Evolutionary conservation across 2,329 filamentous ascomycete genomes (phyloP), one percentile per base, ranked within the genome.

Genomic region (Trichoderma atroviride): DNA sequence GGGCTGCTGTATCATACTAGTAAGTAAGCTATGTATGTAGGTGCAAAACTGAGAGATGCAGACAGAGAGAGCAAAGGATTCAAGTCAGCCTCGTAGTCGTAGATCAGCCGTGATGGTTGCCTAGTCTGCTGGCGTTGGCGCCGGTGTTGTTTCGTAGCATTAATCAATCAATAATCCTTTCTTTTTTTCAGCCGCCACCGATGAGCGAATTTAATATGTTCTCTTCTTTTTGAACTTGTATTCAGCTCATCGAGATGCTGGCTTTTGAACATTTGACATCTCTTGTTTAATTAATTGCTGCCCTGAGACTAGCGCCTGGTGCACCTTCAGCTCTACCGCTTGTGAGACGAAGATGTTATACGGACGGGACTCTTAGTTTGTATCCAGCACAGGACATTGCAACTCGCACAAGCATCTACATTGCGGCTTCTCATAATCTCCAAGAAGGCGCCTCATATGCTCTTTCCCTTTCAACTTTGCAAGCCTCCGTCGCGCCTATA

Each of bases 91-190:
- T 58, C 10, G 40, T 58, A 58, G 37, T 50, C 29, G 53, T 31
- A 58, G 40, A 11, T 52, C 13, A 31, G 55, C 55, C 22, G 40
- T 50, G 27, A n/a, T 66, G 53, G 63, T 5, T 66, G 63, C 63
- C 63, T 66, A 56, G 40, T 4, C 47, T 35, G 13, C 16, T 40
- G 24, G 7, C n/a, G 10, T 35, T 24, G 35, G 16, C 19, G 33
- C 16, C 57, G 33, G 37, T 57, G 35, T 57, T 57, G 14, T 47
- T 19, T 33, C 19, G 40, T 24, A 33, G n/a, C 22, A 11, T 24
- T 19, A 13, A 22, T 24, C 24, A 22, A 22, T 9, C 40, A 43
- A 43, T 3, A n/a, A 4, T 50, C 9, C 29, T 29, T 53, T 63
- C 31, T 35, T 13, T 35, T 65, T 65, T 33, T 14, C 3, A 55